Conservation (phyloP, 1,284 basidiomycete genomes). For the Trichosporon inkin region DNA sequence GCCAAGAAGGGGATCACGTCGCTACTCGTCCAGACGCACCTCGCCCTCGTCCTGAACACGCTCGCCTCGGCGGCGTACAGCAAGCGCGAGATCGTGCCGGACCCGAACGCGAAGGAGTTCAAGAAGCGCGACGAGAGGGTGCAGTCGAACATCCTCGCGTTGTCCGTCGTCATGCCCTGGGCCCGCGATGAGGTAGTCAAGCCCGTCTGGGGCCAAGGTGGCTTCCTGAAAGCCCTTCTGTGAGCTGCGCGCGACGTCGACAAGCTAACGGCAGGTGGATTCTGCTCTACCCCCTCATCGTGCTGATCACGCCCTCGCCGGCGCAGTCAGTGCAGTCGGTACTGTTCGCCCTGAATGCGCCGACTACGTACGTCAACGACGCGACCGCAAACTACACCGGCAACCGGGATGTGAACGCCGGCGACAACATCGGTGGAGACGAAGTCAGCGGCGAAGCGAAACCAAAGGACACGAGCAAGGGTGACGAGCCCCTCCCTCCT, state of each 20-base stretch:
- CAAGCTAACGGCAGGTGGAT: slow-evolving; percentile 31
- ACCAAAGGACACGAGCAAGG: slow-evolving; percentile 21
- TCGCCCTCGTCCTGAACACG: slow-evolving; percentile 45
- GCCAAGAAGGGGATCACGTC: slow-evolving; percentile 36
- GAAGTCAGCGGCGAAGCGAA: background rate
- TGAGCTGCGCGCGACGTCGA: slow-evolving; percentile 18
- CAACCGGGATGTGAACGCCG: background rate
- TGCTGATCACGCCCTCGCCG: slow-evolving; percentile 44
- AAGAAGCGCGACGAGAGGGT: slow-evolving; percentile 36
- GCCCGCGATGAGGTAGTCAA: slow-evolving; percentile 42
- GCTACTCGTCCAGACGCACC: slow-evolving; percentile 39
- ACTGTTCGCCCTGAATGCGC: slow-evolving; percentile 44
- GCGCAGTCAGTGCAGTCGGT: slow-evolving; percentile 38
- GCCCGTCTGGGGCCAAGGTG: slow-evolving; percentile 29
- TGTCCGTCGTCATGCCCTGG: slow-evolving; percentile 47
- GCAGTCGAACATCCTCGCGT: slow-evolving; percentile 44
- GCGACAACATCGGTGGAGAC: slow-evolving; percentile 13
- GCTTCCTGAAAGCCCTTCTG: slow-evolving; percentile 27
- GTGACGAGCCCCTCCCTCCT: slow-evolving; percentile 18
- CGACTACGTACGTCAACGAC: slow-evolving; percentile 34
- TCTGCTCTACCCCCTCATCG: slow-evolving; percentile 39
- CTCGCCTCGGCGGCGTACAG: slow-evolving; percentile 34
- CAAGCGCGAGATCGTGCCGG: slow-evolving; percentile 23
- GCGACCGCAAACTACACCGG: slow-evolving; percentile 13
- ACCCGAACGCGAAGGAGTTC: slow-evolving; percentile 20